These are phyloP conservation scores for Brassica incana DNA, from an alignment of 345 rosid species.

Conservation along the genomic window DNA sequence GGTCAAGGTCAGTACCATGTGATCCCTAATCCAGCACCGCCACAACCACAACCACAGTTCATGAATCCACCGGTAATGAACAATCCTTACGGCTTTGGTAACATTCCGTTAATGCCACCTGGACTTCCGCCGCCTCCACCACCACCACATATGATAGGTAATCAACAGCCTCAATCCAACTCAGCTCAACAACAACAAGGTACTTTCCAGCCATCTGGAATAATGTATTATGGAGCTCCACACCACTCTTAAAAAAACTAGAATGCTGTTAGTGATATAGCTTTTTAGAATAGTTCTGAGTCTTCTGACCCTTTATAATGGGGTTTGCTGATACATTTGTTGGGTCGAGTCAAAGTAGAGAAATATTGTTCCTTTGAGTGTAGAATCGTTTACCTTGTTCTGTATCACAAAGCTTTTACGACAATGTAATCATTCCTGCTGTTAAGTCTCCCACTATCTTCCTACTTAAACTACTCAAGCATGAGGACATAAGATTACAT, in stretches of 20 bases:
- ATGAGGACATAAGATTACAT: neutral
- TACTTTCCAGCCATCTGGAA: conserved; percentile 63
- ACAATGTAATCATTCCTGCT: neutral
- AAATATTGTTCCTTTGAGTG: too few relatives aligned
- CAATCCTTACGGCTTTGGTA: conserved; percentile 55
- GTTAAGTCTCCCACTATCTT: neutral
- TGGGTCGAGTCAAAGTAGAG: conserved; percentile 16
- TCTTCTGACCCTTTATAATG: conserved; percentile 33
- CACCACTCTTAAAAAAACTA: conserved; percentile 54
- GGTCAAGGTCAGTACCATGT: conserved; percentile 51
- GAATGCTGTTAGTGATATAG: conserved; percentile 31
- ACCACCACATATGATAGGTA: conserved; percentile 42
- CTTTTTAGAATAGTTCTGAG: conserved; percentile 23
- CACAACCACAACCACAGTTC: conserved; percentile 43
- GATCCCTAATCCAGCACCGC: conserved; percentile 50
- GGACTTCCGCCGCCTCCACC: conserved; percentile 42
- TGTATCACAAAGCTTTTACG: neutral
- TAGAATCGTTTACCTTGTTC: neutral
- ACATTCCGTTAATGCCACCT: conserved; percentile 55
- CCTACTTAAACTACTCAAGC: neutral
- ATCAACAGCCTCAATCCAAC: conserved; percentile 34
- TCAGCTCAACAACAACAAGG: conserved; percentile 42
- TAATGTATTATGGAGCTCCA: conserved; percentile 60
- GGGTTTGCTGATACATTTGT: conserved; percentile 15
- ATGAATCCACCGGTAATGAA: conserved; percentile 3